Conservation (phyloP, 257 asterid genomes). For the Cynanchum wilfordii region DNA sequence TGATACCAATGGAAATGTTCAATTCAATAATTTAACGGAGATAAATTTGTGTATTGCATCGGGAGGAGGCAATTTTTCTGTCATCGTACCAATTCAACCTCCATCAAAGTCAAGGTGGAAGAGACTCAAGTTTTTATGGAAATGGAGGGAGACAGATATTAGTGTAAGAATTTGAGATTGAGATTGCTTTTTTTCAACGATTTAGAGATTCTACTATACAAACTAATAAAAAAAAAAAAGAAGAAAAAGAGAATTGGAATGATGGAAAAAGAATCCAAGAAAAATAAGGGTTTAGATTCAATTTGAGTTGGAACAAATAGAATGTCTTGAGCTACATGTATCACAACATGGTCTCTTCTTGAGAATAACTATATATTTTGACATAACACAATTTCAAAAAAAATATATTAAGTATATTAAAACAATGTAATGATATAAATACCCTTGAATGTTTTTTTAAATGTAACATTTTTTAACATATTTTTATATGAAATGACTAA, state of each 20-base stretch:
- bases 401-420: too few relatives aligned
- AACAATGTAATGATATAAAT: too few relatives aligned
- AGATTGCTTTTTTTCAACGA: conserved; percentile 31
- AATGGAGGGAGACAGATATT: conserved; percentile 57
- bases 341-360: conserved; percentile 74
- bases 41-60: conserved; percentile 32
- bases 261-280: conserved; percentile 64
- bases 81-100: conserved; percentile 35
- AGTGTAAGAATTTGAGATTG: conserved; percentile 41
- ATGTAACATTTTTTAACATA: too few relatives aligned
- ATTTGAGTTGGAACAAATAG: conserved; percentile 76
- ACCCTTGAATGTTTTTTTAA: too few relatives aligned
- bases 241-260: conserved; percentile 23
- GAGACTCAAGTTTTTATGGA: too few relatives aligned
- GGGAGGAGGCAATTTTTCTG: conserved; percentile 58
- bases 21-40: conserved; percentile 39
- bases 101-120: background rate
- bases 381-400: background rate
- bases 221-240: conserved; percentile 8
- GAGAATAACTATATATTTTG: conserved; percentile 58
- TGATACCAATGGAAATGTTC: conserved; percentile 35
- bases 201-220: conserved; percentile 22
- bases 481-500: too few relatives aligned
- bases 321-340: conserved; percentile 71
- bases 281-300: conserved; percentile 51